A percentile compares a stretch with the other conserved stretches of the same genome.
phyloP scores from a whole-genome alignment of 73 alveolate species.

The Durusdinium trenchii region DNA sequence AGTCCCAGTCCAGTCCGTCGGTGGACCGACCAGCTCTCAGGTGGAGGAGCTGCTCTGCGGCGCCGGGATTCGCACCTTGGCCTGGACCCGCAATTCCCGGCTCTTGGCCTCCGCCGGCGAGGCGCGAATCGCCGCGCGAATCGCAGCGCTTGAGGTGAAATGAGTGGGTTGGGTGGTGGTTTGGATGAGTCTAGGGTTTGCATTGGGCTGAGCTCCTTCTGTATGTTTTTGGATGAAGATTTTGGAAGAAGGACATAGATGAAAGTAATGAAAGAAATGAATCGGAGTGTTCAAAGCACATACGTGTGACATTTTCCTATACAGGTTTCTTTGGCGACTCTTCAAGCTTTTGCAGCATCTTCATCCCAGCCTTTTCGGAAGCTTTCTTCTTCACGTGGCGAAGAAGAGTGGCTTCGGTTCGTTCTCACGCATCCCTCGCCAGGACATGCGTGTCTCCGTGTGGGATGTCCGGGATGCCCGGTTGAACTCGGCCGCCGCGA shows the following conservation, averaged over 20 bases:
- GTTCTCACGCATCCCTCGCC: no score
- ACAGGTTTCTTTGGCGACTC: no score
- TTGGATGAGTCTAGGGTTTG: not conserved
- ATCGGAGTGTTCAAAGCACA: no score
- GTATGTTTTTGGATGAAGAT: not conserved
- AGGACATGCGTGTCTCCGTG: slow-evolving; percentile 91
- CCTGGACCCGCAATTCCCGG: slow-evolving; percentile 44
- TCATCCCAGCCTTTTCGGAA: no score
- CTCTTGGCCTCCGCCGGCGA: slow-evolving; percentile 89
- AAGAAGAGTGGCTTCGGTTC: no score
- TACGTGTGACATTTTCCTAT: no score
- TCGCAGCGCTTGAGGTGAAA: not conserved
- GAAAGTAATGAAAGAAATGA: not conserved
- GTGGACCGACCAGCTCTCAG: not conserved
- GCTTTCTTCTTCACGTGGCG: no score
- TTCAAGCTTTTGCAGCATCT: no score
- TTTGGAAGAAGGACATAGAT: not conserved
- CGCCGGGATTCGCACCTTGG: slow-evolving; percentile 76
- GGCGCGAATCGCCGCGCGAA: not conserved
- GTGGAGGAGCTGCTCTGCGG: slow-evolving; percentile 58
- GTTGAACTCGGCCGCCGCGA: no score
- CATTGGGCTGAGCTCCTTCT: not conserved
- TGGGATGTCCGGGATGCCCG: slow-evolving; percentile 62
- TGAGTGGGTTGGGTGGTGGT: not conserved
- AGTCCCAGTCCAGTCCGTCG: no score